phyloP scores from a whole-genome alignment of 2,329 filamentous ascomycete species.

The Lachnellula arida region DNA sequence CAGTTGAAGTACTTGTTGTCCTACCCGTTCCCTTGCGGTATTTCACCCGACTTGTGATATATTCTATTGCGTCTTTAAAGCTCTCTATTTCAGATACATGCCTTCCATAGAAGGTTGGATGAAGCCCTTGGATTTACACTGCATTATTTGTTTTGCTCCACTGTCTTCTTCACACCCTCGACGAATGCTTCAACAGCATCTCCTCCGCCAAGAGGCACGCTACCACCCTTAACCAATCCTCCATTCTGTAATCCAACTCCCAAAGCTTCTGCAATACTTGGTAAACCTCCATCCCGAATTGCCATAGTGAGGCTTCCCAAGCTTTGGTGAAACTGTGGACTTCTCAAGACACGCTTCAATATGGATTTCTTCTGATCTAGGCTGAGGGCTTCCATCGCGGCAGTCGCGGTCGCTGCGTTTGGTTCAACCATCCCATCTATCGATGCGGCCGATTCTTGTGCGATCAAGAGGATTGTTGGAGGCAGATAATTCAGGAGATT shows the following conservation, averaged over 20 bases:
- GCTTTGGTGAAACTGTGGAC: conserved; percentile 87
- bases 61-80: not conserved
- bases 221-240: conserved; percentile 73
- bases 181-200: conserved; percentile 90
- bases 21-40: no score
- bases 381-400: conserved; percentile 69
- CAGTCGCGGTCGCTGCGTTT: conserved; percentile 61
- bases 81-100: not conserved
- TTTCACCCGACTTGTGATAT: no score
- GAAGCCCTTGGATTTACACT: not conserved
- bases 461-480: conserved; percentile 69
- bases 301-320: conserved; percentile 81
- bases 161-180: conserved; percentile 77
- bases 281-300: conserved; percentile 82
- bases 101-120: not conserved
- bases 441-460: conserved; percentile 59
- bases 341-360: conserved; percentile 75
- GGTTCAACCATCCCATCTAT: conserved; percentile 59
- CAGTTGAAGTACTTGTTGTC: no score
- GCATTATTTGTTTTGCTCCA: conserved; percentile 49
- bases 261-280: conserved; percentile 83
- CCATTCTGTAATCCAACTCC: conserved; percentile 76
- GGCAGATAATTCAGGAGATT: conserved; percentile 74
- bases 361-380: conserved; percentile 74
- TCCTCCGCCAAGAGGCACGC: conserved; percentile 79